Evolutionary conservation across 2,329 filamentous ascomycete genomes (phyloP).

Genomic region (Lasiodiplodia citricola): DNA sequence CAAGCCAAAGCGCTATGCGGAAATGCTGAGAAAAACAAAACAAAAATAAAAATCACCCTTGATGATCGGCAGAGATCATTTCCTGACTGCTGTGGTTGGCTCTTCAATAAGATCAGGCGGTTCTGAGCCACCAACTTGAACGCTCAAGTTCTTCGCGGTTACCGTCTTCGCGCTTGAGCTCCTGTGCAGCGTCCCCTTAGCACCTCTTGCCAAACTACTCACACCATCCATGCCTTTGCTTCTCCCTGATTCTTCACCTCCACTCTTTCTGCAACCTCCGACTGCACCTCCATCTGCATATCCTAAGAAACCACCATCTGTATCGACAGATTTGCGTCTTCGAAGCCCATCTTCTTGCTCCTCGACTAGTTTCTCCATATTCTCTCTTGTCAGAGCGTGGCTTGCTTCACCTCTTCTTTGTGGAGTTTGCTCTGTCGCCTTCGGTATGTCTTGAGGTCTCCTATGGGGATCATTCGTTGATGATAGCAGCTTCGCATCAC

Average conservation of each 20-base stretch:
- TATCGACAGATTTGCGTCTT: neutral
- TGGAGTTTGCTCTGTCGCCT: constrained; percentile 29
- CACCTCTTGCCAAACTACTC: neutral
- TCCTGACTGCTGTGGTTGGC: neutral
- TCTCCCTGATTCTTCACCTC: neutral
- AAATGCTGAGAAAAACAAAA: neutral
- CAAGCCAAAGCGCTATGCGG: neutral
- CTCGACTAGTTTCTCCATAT: constrained; percentile 21
- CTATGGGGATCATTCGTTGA: constrained; percentile 47
- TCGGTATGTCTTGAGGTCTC: constrained; percentile 30
- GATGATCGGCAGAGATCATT: neutral
- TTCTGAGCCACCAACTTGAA: neutral
- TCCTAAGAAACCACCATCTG: neutral
- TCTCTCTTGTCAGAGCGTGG: constrained; percentile 42
- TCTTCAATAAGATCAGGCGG: neutral
- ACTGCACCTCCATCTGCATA: neutral
- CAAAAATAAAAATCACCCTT: neutral
- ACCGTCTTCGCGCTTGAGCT: constrained; percentile 7
- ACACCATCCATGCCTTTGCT: neutral
- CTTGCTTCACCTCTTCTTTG: constrained; percentile 33
- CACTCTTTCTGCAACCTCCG: neutral
- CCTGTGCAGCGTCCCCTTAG: constrained; percentile 2
- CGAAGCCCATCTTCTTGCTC: constrained; percentile 6
- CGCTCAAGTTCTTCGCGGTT: neutral
- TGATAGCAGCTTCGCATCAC: constrained; percentile 62